Percentiles rank a stretch among this genome's conserved stretches.
phyloP scores from a whole-genome alignment of 2,329 filamentous ascomycete species.

The Phialophora expanda region DNA sequence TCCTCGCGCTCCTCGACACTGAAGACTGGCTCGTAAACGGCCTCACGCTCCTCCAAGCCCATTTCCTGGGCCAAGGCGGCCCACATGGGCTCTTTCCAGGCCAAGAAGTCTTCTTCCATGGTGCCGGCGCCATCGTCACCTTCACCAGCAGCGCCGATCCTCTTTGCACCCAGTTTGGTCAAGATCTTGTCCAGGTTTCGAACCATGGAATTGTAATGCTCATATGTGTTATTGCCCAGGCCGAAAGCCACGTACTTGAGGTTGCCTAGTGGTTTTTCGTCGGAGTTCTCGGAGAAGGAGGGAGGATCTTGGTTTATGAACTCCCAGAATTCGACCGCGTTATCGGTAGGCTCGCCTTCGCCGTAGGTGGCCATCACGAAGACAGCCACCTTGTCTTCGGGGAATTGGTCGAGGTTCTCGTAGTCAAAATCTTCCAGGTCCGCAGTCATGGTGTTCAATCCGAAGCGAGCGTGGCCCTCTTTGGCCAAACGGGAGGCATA shows the following conservation, averaged over 20 bases:
- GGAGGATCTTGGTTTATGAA: constrained; percentile 85
- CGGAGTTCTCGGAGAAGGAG: constrained; percentile 70
- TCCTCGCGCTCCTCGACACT: constrained; percentile 77
- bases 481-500: constrained; percentile 96
- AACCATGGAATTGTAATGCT: constrained; percentile 99
- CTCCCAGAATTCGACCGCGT: constrained; percentile 98
- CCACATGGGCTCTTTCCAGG: constrained; percentile 99
- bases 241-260: constrained; percentile 95
- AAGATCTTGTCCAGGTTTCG: constrained; percentile 84
- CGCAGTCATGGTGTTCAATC: constrained; percentile 96
- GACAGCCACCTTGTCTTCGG: constrained; percentile 88
- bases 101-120: constrained; percentile 99
- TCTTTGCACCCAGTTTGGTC: constrained; percentile 77
- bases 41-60: constrained; percentile 91
- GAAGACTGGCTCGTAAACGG: constrained; percentile 93
- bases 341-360: constrained; percentile 97
- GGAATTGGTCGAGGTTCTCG: constrained; percentile 87
- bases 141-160: constrained; percentile 88
- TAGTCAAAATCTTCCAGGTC: constrained; percentile 98
- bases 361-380: constrained; percentile 98
- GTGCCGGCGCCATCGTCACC: constrained; percentile 97
- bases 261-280: constrained; percentile 72
- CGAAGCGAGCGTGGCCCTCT: constrained; percentile 94
- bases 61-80: constrained; percentile 78
- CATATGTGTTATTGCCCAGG: constrained; percentile 98